These are phyloP conservation scores for Linaria vulgaris DNA, from an alignment of 257 asterid genomes.

Conservation along the genomic window DNA sequence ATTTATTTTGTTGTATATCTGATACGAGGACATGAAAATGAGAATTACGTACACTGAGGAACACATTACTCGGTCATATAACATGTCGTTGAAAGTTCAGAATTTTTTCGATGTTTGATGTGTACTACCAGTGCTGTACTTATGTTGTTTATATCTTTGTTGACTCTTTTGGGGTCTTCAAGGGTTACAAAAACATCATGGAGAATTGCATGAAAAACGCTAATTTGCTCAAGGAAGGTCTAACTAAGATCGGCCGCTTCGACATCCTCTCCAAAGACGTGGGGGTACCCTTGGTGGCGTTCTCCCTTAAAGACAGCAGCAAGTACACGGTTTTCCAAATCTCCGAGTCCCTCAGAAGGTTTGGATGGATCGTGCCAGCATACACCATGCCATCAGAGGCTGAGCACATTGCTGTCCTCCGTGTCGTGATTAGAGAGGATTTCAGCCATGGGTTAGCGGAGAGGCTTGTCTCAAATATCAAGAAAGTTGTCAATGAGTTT, in stretches of 20 bases:
- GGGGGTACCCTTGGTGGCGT: constrained; percentile 71
- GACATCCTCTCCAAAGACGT: constrained; percentile 60
- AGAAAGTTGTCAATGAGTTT: constrained; percentile 52
- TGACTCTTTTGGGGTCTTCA: constrained; percentile 2
- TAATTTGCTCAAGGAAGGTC: constrained; percentile 49
- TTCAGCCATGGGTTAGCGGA: constrained; percentile 60
- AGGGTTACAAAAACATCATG: constrained; percentile 71
- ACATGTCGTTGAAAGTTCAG: neutral
- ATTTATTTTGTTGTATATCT: neutral
- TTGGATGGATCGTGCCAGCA: constrained; percentile 85
- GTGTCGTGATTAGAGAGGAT: constrained; percentile 68
- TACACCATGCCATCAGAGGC: constrained; percentile 79
- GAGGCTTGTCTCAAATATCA: constrained; percentile 55
- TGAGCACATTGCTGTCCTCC: constrained; percentile 56
- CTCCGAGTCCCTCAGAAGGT: constrained; percentile 65
- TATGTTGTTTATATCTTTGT: neutral
- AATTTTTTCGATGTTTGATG: neutral
- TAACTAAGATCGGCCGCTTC: constrained; percentile 50
- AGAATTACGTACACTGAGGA: neutral
- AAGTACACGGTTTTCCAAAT: constrained; percentile 58
- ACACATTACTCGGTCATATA: neutral
- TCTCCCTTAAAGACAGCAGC: constrained; percentile 64
- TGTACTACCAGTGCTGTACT: too few species aligned
- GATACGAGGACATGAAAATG: neutral
- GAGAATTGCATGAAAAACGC: constrained; percentile 59